These are phyloP conservation scores for Metarhizium brunneum DNA, from an alignment of 2,329 filamentous ascomycete genomes.

Conservation along the genomic window DNA sequence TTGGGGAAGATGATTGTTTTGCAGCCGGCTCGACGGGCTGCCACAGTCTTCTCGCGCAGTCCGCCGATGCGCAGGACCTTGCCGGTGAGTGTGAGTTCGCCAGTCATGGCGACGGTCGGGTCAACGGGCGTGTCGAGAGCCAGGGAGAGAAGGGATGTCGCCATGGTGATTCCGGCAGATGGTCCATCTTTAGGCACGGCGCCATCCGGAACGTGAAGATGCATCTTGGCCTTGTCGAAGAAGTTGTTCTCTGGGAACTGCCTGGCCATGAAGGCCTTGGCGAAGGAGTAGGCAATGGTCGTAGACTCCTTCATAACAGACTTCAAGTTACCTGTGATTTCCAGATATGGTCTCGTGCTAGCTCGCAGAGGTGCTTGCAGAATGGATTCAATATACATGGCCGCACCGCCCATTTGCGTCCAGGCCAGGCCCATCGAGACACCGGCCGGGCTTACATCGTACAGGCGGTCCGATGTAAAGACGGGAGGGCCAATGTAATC, in stretches of 20 bases:
- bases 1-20: conserved; percentile 90
- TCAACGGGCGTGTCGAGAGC: conserved; percentile 70
- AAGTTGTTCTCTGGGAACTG: conserved; percentile 86
- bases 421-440: conserved; percentile 97
- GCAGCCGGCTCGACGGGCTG: conserved; percentile 82
- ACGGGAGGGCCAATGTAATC: conserved; percentile 95
- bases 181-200: conserved; percentile 92
- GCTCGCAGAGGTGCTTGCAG: conserved; percentile 72
- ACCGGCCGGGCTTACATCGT: conserved; percentile 86
- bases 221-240: conserved; percentile 91
- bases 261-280: conserved; percentile 79
- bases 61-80: conserved; percentile 95
- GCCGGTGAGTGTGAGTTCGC: conserved; percentile 90
- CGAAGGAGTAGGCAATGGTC: conserved; percentile 89
- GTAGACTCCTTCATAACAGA: conserved; percentile 98
- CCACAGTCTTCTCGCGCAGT: conserved; percentile 92
- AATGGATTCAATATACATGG: conserved; percentile 95
- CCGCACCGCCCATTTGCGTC: conserved; percentile 94
- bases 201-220: conserved; percentile 93
- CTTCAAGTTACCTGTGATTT: conserved; percentile 92
- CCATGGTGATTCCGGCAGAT: conserved; percentile 95
- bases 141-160: conserved; percentile 80
- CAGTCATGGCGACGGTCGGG: conserved; percentile 93
- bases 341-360: conserved; percentile 66
- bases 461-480: conserved; percentile 91